Conservation (phyloP, 805 yeast species). For the Scheffersomyces stipitis region DNA sequence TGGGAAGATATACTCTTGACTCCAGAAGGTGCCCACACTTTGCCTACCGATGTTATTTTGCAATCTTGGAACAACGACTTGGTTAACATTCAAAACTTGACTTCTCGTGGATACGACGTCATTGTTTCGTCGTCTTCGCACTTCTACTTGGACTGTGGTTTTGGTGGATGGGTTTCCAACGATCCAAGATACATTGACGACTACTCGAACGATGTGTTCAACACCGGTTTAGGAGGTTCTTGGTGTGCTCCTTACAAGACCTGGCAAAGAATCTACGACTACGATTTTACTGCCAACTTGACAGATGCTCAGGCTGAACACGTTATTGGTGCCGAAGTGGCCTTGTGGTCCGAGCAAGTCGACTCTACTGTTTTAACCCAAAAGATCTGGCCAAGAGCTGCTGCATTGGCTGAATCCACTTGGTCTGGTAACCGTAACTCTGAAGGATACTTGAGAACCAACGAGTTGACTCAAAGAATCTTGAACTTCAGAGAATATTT, state of each 20-base stretch:
- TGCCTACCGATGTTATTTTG: slow-evolving; percentile 33
- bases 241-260: slow-evolving; percentile 47
- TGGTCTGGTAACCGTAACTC: slow-evolving; percentile 42
- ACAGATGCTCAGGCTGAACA: slow-evolving; percentile 27
- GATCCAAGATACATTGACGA: slow-evolving; percentile 31
- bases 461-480: slow-evolving; percentile 32
- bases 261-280: slow-evolving; percentile 42
- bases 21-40: slow-evolving; percentile 19
- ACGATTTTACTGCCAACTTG: slow-evolving; percentile 30
- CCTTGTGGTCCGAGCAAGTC: slow-evolving; percentile 40
- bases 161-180: slow-evolving; percentile 36
- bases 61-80: slow-evolving; percentile 33
- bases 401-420: slow-evolving; percentile 39
- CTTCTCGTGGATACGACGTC: slow-evolving; percentile 36
- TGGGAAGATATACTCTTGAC: slow-evolving; percentile 39
- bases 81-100: slow-evolving; percentile 24
- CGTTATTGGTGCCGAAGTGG: slow-evolving; percentile 39
- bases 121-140: slow-evolving; percentile 33
- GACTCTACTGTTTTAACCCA: slow-evolving; percentile 29
- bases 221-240: slow-evolving; percentile 32
- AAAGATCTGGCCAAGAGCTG: slow-evolving; percentile 41
- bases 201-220: slow-evolving; percentile 22
- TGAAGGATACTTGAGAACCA: slow-evolving; percentile 26
- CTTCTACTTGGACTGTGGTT: slow-evolving; percentile 43
- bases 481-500: slow-evolving; percentile 40